Evolutionary conservation across 306 rosid genomes (phyloP).

Genomic region (Vicia faba): DNA sequence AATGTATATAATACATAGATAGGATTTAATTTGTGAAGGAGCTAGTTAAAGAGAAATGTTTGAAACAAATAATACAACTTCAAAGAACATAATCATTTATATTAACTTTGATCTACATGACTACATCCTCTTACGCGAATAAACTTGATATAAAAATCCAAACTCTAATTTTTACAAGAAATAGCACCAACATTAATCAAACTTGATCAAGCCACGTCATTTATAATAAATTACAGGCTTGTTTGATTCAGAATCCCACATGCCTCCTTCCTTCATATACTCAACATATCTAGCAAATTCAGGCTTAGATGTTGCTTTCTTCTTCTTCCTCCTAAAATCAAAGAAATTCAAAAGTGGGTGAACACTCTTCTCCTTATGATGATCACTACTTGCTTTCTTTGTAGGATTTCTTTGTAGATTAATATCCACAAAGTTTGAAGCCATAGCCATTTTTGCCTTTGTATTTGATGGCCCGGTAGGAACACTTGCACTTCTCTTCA

Average conservation of each 20-base stretch:
- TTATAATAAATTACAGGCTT: conserved; percentile 60
- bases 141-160: conserved; percentile 22
- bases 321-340: conserved; percentile 52
- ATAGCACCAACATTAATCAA: background rate
- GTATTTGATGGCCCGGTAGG: conserved; percentile 39
- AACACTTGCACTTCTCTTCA: conserved; percentile 56
- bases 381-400: conserved; percentile 37
- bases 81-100: background rate
- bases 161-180: conserved; percentile 8
- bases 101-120: conserved; percentile 8
- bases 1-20: too few species aligned
- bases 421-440: conserved; percentile 30
- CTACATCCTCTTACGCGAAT: conserved; percentile 8
- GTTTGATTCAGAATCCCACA: conserved; percentile 56
- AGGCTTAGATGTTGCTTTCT: conserved; percentile 62
- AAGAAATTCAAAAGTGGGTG: conserved; percentile 57
- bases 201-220: conserved; percentile 32
- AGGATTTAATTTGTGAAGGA: too few species aligned
- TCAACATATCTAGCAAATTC: conserved; percentile 61
- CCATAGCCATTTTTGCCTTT: conserved; percentile 15
- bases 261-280: conserved; percentile 73
- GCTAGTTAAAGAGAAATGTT: too few species aligned
- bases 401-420: conserved; percentile 52
- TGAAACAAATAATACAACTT: too few species aligned
- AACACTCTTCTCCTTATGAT: conserved; percentile 38